A percentile compares a stretch with the other conserved stretches of the same genome.
Conservation (phyloP, 352 stramenopile species). For the Globisporangium radiosum region DNA sequence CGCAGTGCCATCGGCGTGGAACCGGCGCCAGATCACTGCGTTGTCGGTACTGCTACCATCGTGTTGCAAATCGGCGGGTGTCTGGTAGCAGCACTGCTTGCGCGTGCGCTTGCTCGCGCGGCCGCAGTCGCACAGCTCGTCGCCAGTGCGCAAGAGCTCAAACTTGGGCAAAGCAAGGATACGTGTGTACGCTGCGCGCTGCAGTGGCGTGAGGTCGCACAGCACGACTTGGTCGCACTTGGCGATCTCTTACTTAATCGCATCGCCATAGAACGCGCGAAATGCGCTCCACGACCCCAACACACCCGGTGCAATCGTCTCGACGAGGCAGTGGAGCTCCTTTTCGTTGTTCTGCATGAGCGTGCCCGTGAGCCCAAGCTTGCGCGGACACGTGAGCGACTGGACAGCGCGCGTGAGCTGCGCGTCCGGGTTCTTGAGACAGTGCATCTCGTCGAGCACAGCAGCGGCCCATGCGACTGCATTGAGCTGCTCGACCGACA, state of each 20-base stretch:
- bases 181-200: constrained; percentile 63
- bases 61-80: constrained; percentile 13
- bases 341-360: constrained; percentile 87
- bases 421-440: constrained; percentile 95
- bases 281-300: constrained; percentile 65
- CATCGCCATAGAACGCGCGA: constrained; percentile 67
- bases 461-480: constrained; percentile 88
- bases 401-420: constrained; percentile 86
- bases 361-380: constrained; percentile 86
- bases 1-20: constrained; percentile 35
- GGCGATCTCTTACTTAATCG: constrained; percentile 78
- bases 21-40: constrained; percentile 56
- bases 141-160: constrained; percentile 49
- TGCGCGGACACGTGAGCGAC: constrained; percentile 46
- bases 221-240: constrained; percentile 80
- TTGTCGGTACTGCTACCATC: not conserved
- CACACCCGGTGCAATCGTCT: constrained; percentile 62
- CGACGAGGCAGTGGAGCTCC: constrained; percentile 69
- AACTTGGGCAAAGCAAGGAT: constrained; percentile 72
- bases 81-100: constrained; percentile 63
- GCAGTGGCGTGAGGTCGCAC: constrained; percentile 64
- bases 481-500: constrained; percentile 76
- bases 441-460: constrained; percentile 98
- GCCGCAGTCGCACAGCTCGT: constrained; percentile 61
- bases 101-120: constrained; percentile 46